Evolutionary conservation across 129 eudicot species (phyloP), one percentile per base, ranked within the genome.

Genomic region (Calendula officinalis): DNA sequence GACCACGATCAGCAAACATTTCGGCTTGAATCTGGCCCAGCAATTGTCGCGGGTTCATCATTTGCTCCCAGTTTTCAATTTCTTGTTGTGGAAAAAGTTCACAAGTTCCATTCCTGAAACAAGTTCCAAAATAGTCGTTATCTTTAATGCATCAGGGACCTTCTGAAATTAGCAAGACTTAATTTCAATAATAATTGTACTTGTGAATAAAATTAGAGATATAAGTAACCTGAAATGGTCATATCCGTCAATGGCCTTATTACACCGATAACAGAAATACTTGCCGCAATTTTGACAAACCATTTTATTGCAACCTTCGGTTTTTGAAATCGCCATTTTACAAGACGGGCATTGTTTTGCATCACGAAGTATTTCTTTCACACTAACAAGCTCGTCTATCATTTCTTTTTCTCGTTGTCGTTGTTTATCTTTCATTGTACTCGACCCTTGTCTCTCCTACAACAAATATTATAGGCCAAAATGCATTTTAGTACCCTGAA

Each of bases 281-380:
- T 41, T 59, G 47, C 89, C 95, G 74, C 96, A 88, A 27, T 85
- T 81, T 1, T 60, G 14, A 68, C 96, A 92, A 4, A 77, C 85
- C 96, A 92, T 88, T 73, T 85, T 85, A 37, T 88, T 92, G 83
- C 99, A 92, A 44, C 99, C 99, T 75, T 81, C 99, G 9, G 86
- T 88, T 76, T 83, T 81, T 6, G 92, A 83, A 53, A 92, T 92
- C 4, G 99, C 99, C 82, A 92, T 81, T 63, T 92, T 92, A 78
- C 99, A 92, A 53, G 89, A 65, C 52, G 99, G 96, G 71, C 99
- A 92, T 68, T 74, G 96, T 66, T 85, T 88, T 55, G 95, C 86
- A 76, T 73, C 83, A 61, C 87, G 83, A 40, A 77, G 72, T 69
- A 85, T 80, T 51, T 88, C 96, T 64, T 68, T 79, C 45, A 85